phyloP scores from a whole-genome alignment of 164 flowering plant species.

The Akebia trifoliata region DNA sequence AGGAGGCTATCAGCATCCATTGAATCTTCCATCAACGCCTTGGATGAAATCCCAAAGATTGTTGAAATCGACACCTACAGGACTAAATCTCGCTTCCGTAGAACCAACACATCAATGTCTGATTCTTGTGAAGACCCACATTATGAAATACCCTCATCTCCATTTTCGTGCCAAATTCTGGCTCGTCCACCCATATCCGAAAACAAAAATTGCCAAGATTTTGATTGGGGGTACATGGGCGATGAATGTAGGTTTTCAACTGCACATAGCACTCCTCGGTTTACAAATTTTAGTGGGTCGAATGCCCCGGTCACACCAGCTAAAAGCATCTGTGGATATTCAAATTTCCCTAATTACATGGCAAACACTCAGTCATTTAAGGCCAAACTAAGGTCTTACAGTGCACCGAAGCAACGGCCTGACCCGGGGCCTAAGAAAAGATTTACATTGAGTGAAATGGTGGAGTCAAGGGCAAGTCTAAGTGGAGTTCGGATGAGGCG shows the following conservation, averaged over 20 bases:
- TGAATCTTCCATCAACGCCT: conserved; percentile 32
- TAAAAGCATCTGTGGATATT: conserved; percentile 59
- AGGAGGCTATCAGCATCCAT: conserved; percentile 59
- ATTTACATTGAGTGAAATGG: conserved; percentile 55
- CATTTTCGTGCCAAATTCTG: conserved; percentile 50
- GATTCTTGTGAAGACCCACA: conserved; percentile 44
- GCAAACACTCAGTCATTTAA: conserved; percentile 63
- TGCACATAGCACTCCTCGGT: conserved; percentile 78
- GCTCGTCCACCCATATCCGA: conserved; percentile 48
- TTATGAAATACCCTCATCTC: conserved; percentile 42
- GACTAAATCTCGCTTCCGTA: conserved; percentile 51
- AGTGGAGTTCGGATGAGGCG: conserved; percentile 65
- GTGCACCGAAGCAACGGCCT: conserved; percentile 86
- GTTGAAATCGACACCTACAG: conserved; percentile 77
- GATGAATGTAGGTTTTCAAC: conserved; percentile 68
- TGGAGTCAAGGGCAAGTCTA: conserved; percentile 62
- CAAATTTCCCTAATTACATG: conserved; percentile 68
- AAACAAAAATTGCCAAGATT: conserved; percentile 33
- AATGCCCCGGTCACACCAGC: conserved; percentile 52
- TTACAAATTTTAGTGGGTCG: conserved; percentile 23
- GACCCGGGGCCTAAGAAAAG: conserved; percentile 51
- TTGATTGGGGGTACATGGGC: conserved; percentile 52
- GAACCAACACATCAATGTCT: conserved; percentile 34
- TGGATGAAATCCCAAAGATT: conserved; percentile 73
- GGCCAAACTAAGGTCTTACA: conserved; percentile 68